Evolutionary conservation across 2,329 filamentous ascomycete species (phyloP).

Genomic region (Cladophialophora bantiana): DNA sequence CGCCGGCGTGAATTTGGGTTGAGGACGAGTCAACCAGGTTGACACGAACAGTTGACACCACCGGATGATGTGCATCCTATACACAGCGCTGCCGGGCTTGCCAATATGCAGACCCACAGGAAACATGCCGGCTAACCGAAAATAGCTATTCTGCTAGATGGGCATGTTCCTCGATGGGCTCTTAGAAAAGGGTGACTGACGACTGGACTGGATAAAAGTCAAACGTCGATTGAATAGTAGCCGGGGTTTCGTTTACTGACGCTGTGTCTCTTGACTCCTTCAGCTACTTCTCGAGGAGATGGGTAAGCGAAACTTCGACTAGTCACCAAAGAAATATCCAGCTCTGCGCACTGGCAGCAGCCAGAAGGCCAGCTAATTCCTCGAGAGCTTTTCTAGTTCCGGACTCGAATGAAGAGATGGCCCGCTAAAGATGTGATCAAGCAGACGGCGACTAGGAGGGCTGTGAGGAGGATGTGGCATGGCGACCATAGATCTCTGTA

Average conservation of each 20-base stretch:
- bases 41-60: not conserved
- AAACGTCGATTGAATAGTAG: not conserved
- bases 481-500: not conserved
- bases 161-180: not conserved
- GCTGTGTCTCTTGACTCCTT: not conserved
- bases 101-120: not conserved
- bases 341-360: not conserved
- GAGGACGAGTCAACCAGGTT: constrained; percentile 2
- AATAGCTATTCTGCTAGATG: not conserved
- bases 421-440: not conserved
- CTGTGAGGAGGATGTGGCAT: not conserved
- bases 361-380: not conserved
- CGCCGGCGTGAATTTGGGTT: not conserved
- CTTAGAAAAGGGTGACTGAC: not conserved
- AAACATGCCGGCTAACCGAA: not conserved
- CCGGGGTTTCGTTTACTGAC: not conserved
- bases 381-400: not conserved
- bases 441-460: too few species aligned
- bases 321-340: not conserved
- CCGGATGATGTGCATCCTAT: not conserved
- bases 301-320: not conserved
- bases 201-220: not conserved
- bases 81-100: not conserved
- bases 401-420: not conserved
- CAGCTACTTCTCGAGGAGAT: not conserved